Evolutionary conservation across 257 asterid genomes (phyloP).

Genomic region (Penstemon barbatus): DNA sequence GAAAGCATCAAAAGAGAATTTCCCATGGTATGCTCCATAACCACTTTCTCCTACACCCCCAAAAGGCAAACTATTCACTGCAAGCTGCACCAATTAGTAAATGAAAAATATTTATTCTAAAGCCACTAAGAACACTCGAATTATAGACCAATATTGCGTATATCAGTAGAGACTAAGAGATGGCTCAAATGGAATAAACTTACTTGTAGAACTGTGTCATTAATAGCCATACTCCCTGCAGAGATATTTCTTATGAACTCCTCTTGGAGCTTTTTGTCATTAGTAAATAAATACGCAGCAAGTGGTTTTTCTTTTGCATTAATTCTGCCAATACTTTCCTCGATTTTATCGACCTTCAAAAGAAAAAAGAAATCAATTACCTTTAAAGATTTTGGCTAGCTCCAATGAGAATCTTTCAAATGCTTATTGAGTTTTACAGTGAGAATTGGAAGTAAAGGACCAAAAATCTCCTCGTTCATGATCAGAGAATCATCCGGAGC

Average conservation of each 20-base stretch:
- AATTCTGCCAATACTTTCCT: slow-evolving; percentile 58
- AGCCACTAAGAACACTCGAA: too few relatives aligned
- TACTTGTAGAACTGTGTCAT: slow-evolving; percentile 77
- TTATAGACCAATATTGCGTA: too few relatives aligned
- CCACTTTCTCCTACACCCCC: slow-evolving; percentile 99
- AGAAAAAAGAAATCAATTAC: slow-evolving; percentile 31
- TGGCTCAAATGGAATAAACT: slow-evolving; percentile 13
- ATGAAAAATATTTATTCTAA: too few relatives aligned
- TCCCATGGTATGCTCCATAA: slow-evolving; percentile 91
- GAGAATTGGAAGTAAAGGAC: slow-evolving; percentile 83
- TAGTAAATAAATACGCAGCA: slow-evolving; percentile 86
- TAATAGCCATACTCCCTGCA: slow-evolving; percentile 73
- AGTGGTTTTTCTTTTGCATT: slow-evolving; percentile 79
- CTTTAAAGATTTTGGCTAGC: slow-evolving; percentile 38
- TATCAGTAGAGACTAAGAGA: too few relatives aligned
- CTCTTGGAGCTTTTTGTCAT: slow-evolving; percentile 69
- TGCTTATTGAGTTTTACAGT: slow-evolving; percentile 48
- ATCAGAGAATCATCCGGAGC: slow-evolving; percentile 67
- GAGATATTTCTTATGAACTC: slow-evolving; percentile 61
- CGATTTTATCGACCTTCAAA: slow-evolving; percentile 61
- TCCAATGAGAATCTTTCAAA: neutral
- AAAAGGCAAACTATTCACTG: slow-evolving; percentile 59
- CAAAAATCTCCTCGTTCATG: slow-evolving; percentile 89
- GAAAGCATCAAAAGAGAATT: slow-evolving; percentile 81
- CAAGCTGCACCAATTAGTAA: slow-evolving; percentile 48